Evolutionary conservation across 768 basidiomycete species (phyloP), one percentile per base, ranked within the genome.

Genomic region (Gloeopeniophorella convolvens): DNA sequence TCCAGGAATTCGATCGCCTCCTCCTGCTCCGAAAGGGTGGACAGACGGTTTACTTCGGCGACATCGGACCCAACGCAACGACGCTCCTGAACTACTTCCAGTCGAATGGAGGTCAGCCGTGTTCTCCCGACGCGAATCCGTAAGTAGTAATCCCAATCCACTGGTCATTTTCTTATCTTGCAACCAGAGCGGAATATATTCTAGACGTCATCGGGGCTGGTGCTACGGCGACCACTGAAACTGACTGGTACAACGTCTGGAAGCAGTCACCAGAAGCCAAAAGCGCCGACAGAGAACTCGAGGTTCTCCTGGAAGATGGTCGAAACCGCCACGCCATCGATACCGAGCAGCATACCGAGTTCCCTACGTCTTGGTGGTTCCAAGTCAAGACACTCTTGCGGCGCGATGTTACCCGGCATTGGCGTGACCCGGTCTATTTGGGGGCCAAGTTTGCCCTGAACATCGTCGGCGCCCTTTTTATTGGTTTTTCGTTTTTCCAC

Each of bases 1-100:
- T 92, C 71, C 79, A 87, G 68, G 78, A 77, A 32, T 93, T 93
- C 56, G 91, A 94, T 60, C 68, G 83, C 26, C 69, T 95, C 1
- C 69, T 94, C 7, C 73, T 95, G 0, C 72, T 95, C 3, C 75
- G 80, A 37, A 79, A 80, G 56, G 91, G 92, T 11, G 92, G 92
- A 20, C 66, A 80, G 63, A 77, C 73, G 2, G 78, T 79, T 13
- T 83, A 82, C 66, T 80, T 79, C 58, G 79, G 79, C n/a, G 81
- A 87, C 45, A 63, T 89, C 21, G 89, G 89, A 1, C 55, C 67
- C 16, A 76, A 83, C 50, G 72, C 86, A 0, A 63, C 71, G 7
- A 77, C 77, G 0, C 63, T 93, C 16, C 78, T 90, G 47, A 62
- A 73, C n/a, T 93, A 94, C 65, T 90, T 94, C 54, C 81, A 89